Base-by-base conservation (phyloP, 495 filamentous ascomycete genomes). In the Parathielavia appendiculata region DNA sequence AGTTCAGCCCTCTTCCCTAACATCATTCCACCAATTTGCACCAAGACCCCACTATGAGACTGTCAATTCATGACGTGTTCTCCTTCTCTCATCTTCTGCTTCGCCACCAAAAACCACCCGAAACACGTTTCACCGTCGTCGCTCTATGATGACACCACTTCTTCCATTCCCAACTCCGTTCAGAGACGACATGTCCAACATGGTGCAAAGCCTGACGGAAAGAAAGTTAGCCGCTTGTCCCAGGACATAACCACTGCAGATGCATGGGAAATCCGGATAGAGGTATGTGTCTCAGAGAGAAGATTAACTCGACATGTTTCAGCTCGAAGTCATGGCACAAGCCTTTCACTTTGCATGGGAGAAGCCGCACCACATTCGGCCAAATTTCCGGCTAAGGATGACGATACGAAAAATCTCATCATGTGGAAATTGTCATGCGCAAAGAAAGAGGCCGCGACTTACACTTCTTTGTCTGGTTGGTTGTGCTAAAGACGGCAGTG, bases 341-440 rank as follows among this genome's bases (percentile, higher is more conserved):
- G 56, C 49, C 61, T 47, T 64, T 61, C 58, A 19, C 38, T 17
- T 13, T 32, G 13, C 14, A 16, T 17, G 34, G 61, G 63, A 60
- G 62, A 62, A 61, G 55, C 63, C 19, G 63, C 62, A 46, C 61
- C 54, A 61, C 35, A 60, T 48, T 54, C 63, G 59, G 54, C 57
- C 63, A 56, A 62, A 71, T 64, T 76, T 85, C 75, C 74, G 81
- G 69, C 81, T 85, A 85, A 84, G 81, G 82, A 85, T 85, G 81
- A 84, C 81, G 79, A 83, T 84, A 83, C 79, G 71, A 73, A 14
- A 52, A 48, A 71, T 82, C 77, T 83, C 81, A 82, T 84, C 82
- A 82, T 78, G 62, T 48, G n/a, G 44, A 12, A 43, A 4, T 43
- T 20, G 39, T 54, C 57, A 62, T 44, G 16, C 0, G n/a, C 52